Evolutionary conservation across 352 stramenopile genomes (phyloP).

Genomic region (Phytophthora cactorum): DNA sequence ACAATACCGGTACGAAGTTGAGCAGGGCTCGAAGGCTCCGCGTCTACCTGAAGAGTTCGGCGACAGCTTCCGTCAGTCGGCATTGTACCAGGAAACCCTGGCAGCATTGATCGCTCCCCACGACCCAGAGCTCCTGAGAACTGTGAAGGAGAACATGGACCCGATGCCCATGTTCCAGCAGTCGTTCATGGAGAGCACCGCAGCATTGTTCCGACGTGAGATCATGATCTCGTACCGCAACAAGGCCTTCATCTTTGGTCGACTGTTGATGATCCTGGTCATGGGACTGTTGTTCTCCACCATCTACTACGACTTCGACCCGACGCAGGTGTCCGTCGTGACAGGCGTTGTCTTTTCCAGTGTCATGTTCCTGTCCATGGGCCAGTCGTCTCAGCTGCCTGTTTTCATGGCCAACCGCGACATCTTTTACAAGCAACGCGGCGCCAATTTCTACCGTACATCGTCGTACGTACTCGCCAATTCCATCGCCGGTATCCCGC

Average conservation of each 20-base stretch:
- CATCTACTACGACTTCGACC: constrained; percentile 49
- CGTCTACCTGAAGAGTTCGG: constrained; percentile 41
- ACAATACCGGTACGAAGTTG: constrained; percentile 26
- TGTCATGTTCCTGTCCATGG: constrained; percentile 81
- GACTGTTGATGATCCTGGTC: constrained; percentile 44
- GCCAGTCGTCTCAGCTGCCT: constrained; percentile 66
- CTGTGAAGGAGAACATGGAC: constrained; percentile 27
- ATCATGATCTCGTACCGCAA: constrained; percentile 66
- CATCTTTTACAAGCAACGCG: constrained; percentile 83
- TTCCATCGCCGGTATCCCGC: constrained; percentile 12
- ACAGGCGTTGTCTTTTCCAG: constrained; percentile 79
- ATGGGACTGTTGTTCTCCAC: constrained; percentile 53
- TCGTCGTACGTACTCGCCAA: constrained; percentile 64
- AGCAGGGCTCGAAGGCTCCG: not conserved
- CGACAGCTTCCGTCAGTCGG: constrained; percentile 27
- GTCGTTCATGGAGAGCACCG: constrained; percentile 27
- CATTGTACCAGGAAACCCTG: constrained; percentile 20
- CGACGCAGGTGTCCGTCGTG: constrained; percentile 46
- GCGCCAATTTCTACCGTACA: constrained; percentile 74
- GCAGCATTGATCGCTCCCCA: constrained; percentile 13
- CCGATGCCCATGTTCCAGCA: constrained; percentile 41
- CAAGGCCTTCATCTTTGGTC: constrained; percentile 46
- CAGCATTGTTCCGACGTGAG: constrained; percentile 47
- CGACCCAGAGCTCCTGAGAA: constrained; percentile 16
- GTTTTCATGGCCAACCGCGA: constrained; percentile 60